Percentiles rank a stretch among this genome's conserved stretches.
Evolutionary conservation across 495 filamentous ascomycete species (phyloP).

Genomic region (Beverwykella pulmonaria): DNA sequence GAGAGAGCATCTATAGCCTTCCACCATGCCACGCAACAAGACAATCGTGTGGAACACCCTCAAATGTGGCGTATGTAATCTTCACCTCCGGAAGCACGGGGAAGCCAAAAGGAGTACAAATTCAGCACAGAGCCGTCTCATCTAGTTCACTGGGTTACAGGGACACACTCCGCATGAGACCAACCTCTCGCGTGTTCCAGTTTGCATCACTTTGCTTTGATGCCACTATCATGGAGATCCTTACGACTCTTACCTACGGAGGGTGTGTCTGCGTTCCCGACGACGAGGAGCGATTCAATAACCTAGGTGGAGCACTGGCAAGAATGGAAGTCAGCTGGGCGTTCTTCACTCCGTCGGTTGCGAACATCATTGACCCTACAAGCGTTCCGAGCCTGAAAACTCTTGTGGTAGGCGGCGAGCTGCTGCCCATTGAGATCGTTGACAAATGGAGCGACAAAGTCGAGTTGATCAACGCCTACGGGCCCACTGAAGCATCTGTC

Average conservation of each 20-base stretch:
- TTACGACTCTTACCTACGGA: conserved; percentile 33
- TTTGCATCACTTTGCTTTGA: conserved; percentile 29
- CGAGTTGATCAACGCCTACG: conserved; percentile 10
- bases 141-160: conserved; percentile 4
- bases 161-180: not conserved
- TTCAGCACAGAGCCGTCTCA: conserved; percentile 16
- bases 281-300: conserved; percentile 38
- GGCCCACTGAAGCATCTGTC: conserved; percentile 1
- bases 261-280: conserved; percentile 48
- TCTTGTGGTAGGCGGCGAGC: conserved; percentile 13
- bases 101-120: conserved; percentile 15
- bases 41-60: too few species aligned
- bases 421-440: not conserved
- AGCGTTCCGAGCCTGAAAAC: conserved; percentile 12
- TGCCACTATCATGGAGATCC: conserved; percentile 15
- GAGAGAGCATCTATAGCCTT: too few species aligned
- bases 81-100: conserved; percentile 29
- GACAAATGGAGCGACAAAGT: conserved; percentile 6
- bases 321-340: too few species aligned
- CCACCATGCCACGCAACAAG: too few species aligned
- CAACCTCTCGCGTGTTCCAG: conserved; percentile 17
- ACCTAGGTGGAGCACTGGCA: conserved; percentile 26
- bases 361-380: conserved; percentile 10
- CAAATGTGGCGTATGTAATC: conserved; percentile 19
- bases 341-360: conserved; percentile 29